These are phyloP conservation scores for Gardenia jasminoides DNA, from an alignment of 257 asterid genomes.

Conservation along the genomic window DNA sequence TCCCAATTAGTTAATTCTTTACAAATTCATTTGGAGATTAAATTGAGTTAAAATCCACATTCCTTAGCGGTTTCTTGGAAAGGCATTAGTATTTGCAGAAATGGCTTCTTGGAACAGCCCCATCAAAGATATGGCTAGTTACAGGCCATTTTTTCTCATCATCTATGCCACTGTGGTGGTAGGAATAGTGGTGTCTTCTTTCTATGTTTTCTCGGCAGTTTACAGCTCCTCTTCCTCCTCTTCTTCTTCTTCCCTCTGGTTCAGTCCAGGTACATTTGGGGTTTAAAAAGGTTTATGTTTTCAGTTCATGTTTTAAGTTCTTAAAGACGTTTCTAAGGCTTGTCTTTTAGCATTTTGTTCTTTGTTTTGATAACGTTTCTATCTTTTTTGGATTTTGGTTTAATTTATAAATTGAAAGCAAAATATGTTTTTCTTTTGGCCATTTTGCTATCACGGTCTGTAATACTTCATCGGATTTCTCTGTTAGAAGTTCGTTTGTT, in stretches of 20 bases:
- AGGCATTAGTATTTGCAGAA: background rate
- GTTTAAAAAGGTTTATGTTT: background rate
- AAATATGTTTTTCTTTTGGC: background rate
- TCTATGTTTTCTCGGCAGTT: conserved; percentile 84
- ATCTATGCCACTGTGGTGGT: conserved; percentile 73
- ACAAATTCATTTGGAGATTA: background rate
- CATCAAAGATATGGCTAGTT: conserved; percentile 67
- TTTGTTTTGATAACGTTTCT: background rate
- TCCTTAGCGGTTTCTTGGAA: background rate
- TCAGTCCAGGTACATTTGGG: conserved; percentile 32
- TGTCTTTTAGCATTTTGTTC: background rate
- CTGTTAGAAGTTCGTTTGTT: background rate
- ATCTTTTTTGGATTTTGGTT: background rate
- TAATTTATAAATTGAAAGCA: background rate
- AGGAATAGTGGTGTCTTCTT: conserved; percentile 71
- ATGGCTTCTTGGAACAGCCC: conserved; percentile 26
- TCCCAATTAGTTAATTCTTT: background rate
- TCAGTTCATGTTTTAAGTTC: background rate
- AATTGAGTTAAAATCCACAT: background rate
- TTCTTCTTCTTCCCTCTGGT: conserved; percentile 39
- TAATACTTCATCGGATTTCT: background rate
- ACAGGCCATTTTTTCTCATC: conserved; percentile 84
- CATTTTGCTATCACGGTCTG: background rate
- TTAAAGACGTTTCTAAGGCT: background rate
- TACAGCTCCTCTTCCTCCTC: conserved; percentile 50